These are phyloP conservation scores for Cyberlindnera americana DNA, from an alignment of 805 yeast species.

Conservation along the genomic window DNA sequence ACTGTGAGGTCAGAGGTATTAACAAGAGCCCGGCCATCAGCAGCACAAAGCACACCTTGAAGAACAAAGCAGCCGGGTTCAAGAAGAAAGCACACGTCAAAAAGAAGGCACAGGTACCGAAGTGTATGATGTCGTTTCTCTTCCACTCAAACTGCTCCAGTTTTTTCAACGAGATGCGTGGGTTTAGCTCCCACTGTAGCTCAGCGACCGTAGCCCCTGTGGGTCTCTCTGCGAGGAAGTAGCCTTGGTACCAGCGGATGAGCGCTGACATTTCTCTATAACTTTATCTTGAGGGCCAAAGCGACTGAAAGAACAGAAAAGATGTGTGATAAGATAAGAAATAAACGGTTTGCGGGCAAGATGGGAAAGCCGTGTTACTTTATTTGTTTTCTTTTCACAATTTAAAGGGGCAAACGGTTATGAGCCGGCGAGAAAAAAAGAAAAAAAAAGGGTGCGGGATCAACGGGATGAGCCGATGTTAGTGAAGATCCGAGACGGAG, in stretches of 20 bases:
- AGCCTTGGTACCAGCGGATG: conserved; percentile 40
- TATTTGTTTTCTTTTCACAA: no score
- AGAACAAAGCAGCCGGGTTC: conserved; percentile 50
- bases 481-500: no score
- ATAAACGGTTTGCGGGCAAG: no score
- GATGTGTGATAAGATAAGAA: no score
- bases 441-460: no score
- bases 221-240: conserved; percentile 53
- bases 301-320: background rate
- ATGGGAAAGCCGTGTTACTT: no score
- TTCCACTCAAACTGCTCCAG: conserved; percentile 42
- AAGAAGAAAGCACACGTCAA: conserved; percentile 55
- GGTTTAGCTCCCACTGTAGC: conserved; percentile 46
- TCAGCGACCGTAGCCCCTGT: conserved; percentile 47
- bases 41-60: conserved; percentile 32
- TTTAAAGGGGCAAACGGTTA: no score
- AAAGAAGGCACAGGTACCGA: conserved; percentile 47
- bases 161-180: conserved; percentile 37
- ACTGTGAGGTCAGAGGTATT: conserved; percentile 78
- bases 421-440: no score
- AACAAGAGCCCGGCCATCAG: conserved; percentile 45
- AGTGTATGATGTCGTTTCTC: conserved; percentile 47
- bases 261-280: conserved; percentile 21
- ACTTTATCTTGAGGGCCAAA: no score
- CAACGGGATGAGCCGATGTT: no score